Base-by-base conservation (phyloP, 805 yeast species). In the Candida wancherniae region DNA sequence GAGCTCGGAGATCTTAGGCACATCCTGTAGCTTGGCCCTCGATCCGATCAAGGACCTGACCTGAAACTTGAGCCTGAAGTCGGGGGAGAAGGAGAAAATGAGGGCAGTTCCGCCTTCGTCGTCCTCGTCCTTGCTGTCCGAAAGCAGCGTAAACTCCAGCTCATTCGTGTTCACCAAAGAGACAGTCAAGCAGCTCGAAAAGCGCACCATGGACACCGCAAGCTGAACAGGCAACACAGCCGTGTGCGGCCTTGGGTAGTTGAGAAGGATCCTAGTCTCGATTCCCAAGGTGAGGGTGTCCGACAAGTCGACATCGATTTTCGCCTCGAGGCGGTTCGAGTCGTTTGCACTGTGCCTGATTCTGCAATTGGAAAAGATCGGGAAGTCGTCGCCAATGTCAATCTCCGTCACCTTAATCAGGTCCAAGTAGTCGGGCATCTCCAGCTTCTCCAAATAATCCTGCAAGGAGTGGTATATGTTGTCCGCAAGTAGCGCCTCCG, bases 321-420 rank as follows among this genome's bases (percentile, higher is more conserved):
- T 84, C 1, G 95, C 95, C 51, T 87, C 95, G 25, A 75, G 50
- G 24, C 79, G 58, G 11, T 77, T 64, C 13, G 73, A 66, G 1
- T 63, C 63, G 34, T 71, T 75, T 14, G 71, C 71, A 33, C 73
- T 70, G 38, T 76, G 77, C 40, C 69, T 69, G 22, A 92, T 84
- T 29, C 94, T 71, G 57, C 98, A 92, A 51, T 92, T 92, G 34
- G 95, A 84, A 53, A 92, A 84, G 30, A 92, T 84, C 3, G 98
- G 98, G 53, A 80, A 92, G 56, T 88, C 97, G 52, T 86, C 84
- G 19, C 98, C 98, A 35, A 92, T 80, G 47, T 87, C 90, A 15
- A 92, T 77, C 48, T 90, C 97, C 1, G 88, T 83, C 28, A 92
- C 75, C 38, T 72, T 73, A 23, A 92, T 78, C 15, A 73, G 71